These are phyloP conservation scores for Linum trigynum DNA, from an alignment of 345 rosid species.

Conservation along the genomic window DNA sequence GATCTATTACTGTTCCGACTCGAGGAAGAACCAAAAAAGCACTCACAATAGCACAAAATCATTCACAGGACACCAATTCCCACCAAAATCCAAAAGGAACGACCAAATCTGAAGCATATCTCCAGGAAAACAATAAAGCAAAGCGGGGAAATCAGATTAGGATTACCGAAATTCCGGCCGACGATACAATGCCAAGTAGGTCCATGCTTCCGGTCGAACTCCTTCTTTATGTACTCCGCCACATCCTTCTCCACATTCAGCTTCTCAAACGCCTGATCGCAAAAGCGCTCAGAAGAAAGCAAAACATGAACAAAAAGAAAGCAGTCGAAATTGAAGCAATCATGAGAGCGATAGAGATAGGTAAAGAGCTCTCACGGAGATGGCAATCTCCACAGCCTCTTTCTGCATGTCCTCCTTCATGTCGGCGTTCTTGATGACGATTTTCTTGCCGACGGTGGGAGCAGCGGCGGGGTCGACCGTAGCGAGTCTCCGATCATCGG, in stretches of 20 bases:
- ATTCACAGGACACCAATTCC: conserved; percentile 4
- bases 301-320: conserved; percentile 1
- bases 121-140: background rate
- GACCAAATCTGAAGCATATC: background rate
- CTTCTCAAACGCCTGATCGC: conserved; percentile 72
- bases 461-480: conserved; percentile 16
- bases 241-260: conserved; percentile 82
- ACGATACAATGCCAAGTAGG: conserved; percentile 99
- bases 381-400: conserved; percentile 78
- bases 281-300: conserved; percentile 9
- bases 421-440: conserved; percentile 85
- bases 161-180: conserved; percentile 91
- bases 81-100: conserved; percentile 1
- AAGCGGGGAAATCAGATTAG: conserved; percentile 6
- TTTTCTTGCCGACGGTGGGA: conserved; percentile 38
- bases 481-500: conserved; percentile 45
- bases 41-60: background rate
- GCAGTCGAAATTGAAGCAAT: background rate
- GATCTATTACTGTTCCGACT: background rate
- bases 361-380: conserved; percentile 39
- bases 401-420: conserved; percentile 95
- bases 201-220: conserved; percentile 86
- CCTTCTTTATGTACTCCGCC: conserved; percentile 95
- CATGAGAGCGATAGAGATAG: background rate
- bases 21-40: background rate